Conservation (phyloP, 805 yeast species). For the Candida schatavii region DNA sequence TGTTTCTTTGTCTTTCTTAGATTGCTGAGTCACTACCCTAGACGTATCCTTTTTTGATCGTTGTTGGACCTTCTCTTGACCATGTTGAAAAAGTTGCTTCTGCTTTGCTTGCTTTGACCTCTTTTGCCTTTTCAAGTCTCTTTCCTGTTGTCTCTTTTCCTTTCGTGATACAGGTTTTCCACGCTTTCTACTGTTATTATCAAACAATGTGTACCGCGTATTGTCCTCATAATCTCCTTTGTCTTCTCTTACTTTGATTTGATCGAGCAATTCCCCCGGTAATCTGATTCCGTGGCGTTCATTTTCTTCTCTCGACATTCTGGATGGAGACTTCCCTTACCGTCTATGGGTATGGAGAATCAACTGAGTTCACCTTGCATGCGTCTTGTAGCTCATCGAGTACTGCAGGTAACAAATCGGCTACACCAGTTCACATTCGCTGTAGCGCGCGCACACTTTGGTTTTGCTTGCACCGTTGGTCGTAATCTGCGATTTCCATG, state of each 20-base stretch:
- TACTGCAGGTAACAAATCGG: no score
- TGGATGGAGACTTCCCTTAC: no score
- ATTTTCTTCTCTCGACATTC: slow-evolving; percentile 6
- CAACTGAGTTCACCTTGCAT: no score
- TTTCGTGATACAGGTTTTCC: slow-evolving; percentile 25
- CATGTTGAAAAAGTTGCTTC: slow-evolving; percentile 18
- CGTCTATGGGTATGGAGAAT: no score
- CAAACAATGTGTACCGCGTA: slow-evolving; percentile 16
- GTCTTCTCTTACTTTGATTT: slow-evolving; percentile 41
- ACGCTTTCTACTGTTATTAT: slow-evolving; percentile 16
- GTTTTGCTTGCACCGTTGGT: no score
- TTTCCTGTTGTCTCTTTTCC: slow-evolving; percentile 35
- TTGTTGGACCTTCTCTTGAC: slow-evolving; percentile 1
- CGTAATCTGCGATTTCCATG: no score
- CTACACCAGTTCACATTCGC: no score
- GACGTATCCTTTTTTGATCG: background rate
- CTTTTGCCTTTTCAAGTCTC: slow-evolving; percentile 31
- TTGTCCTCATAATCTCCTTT: slow-evolving; percentile 42
- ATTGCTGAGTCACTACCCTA: background rate
- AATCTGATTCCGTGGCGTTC: slow-evolving; percentile 48
- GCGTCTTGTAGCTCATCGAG: no score
- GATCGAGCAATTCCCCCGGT: slow-evolving; percentile 55
- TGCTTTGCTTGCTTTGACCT: slow-evolving; percentile 16
- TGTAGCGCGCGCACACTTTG: no score
- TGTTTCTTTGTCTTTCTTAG: background rate